Conservation (phyloP, 2,329 filamentous ascomycete species). For the Fusarium equiseti region DNA sequence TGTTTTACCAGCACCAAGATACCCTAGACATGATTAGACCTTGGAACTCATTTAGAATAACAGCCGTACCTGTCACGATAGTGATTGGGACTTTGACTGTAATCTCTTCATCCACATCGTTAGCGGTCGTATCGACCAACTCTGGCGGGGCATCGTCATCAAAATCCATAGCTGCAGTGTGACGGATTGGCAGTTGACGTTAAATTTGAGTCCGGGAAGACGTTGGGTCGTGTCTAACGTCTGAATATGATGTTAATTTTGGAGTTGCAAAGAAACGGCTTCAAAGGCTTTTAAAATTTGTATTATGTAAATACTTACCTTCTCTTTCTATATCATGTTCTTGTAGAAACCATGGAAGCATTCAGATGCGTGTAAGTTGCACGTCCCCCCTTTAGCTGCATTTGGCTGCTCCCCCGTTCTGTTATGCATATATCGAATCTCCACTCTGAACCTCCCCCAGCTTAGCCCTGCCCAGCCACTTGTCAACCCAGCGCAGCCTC, state of each 20-base stretch:
- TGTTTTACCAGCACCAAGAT: conserved; percentile 95
- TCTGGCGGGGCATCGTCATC: conserved; percentile 77
- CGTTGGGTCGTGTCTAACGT: not conserved
- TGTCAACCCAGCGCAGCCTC: conserved; percentile 31
- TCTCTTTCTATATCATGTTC: conserved; percentile 10
- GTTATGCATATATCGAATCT: conserved; percentile 44
- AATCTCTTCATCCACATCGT: conserved; percentile 61
- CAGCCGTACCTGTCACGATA: conserved; percentile 77
- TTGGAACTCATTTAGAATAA: not conserved
- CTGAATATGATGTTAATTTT: too few relatives aligned
- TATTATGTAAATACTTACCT: not conserved
- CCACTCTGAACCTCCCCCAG: conserved; percentile 7
- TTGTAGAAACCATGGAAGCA: conserved; percentile 9
- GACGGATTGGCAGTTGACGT: not conserved
- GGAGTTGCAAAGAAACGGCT: not conserved
- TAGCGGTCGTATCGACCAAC: conserved; percentile 62
- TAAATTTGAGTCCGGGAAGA: not conserved
- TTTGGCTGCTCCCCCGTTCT: not conserved
- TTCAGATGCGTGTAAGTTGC: conserved; percentile 27
- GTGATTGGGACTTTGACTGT: conserved; percentile 82
- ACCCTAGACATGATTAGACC: conserved; percentile 68
- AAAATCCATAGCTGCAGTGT: conserved; percentile 63
- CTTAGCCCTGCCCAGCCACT: conserved; percentile 34
- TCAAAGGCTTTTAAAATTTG: not conserved
- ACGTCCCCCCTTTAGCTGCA: conserved; percentile 43